phyloP scores from a whole-genome alignment of 129 eudicot genomes.

The Heracleum sosnowskyi region DNA sequence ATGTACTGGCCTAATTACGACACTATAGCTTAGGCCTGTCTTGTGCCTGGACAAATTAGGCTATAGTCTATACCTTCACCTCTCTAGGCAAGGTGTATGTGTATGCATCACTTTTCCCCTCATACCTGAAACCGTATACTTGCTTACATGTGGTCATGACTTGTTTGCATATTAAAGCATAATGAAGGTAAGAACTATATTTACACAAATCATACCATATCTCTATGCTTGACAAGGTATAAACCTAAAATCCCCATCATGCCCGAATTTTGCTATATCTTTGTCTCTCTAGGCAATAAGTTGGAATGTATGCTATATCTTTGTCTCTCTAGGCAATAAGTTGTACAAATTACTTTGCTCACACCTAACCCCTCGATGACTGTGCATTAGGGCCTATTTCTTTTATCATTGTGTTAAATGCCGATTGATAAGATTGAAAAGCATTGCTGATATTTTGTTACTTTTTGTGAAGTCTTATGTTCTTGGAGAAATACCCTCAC shows the following conservation, averaged over 20 bases:
- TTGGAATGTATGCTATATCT: neutral
- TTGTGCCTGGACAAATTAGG: neutral
- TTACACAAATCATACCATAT: neutral
- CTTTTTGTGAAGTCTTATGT: conserved; percentile 69
- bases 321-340: neutral
- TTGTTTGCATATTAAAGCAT: neutral
- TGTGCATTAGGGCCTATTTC: neutral
- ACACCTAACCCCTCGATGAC: neutral
- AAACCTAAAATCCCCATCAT: neutral
- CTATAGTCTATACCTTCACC: neutral
- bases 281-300: neutral
- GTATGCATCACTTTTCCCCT: neutral
- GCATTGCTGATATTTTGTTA: conserved; percentile 7
- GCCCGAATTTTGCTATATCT: neutral
- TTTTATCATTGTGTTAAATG: neutral
- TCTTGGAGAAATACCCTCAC: conserved; percentile 92
- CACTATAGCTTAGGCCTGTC: neutral
- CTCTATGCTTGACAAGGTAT: neutral
- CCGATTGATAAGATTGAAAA: neutral
- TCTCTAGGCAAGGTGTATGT: neutral
- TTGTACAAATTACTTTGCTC: neutral
- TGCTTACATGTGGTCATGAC: neutral
- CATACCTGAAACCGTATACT: neutral
- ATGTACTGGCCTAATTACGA: neutral
- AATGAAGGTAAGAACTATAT: neutral